Evolutionary conservation across 768 basidiomycete species (phyloP).

Genomic region (Suillus occidentalis): DNA sequence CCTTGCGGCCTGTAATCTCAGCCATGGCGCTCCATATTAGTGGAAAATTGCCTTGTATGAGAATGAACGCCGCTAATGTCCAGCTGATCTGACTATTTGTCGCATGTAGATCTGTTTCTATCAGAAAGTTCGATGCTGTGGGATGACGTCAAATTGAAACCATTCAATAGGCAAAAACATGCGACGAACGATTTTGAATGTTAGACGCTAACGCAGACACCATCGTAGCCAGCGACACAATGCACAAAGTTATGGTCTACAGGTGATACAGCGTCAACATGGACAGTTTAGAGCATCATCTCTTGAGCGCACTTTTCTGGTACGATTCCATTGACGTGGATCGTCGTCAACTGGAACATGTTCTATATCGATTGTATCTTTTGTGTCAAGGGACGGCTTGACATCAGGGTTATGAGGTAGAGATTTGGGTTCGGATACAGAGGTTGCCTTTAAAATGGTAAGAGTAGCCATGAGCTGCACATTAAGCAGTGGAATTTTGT

Average conservation of each 20-base stretch:
- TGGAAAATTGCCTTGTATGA: slow-evolving; percentile 68
- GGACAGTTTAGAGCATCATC: not conserved
- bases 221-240: slow-evolving; percentile 26
- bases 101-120: slow-evolving; percentile 60
- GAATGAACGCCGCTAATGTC: slow-evolving; percentile 70
- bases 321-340: slow-evolving; percentile 56
- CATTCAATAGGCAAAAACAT: not conserved
- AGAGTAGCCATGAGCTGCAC: not conserved
- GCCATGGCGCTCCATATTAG: slow-evolving; percentile 68
- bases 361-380: slow-evolving; percentile 32
- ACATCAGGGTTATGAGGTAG: not conserved
- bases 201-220: slow-evolving; percentile 25
- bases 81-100: slow-evolving; percentile 62
- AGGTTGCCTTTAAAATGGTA: not conserved
- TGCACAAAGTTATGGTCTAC: slow-evolving; percentile 28
- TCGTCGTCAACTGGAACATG: slow-evolving; percentile 51
- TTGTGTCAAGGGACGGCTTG: not conserved
- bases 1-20: slow-evolving; percentile 77
- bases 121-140: slow-evolving; percentile 61
- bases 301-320: slow-evolving; percentile 48
- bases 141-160: not conserved
- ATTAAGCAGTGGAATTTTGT: not conserved
- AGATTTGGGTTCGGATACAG: not conserved
- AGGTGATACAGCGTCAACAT: not conserved
- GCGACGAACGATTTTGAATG: slow-evolving; percentile 30